phyloP scores from a whole-genome alignment of 371 early-diverging fungal species.

The Actinomucor elegans region DNA sequence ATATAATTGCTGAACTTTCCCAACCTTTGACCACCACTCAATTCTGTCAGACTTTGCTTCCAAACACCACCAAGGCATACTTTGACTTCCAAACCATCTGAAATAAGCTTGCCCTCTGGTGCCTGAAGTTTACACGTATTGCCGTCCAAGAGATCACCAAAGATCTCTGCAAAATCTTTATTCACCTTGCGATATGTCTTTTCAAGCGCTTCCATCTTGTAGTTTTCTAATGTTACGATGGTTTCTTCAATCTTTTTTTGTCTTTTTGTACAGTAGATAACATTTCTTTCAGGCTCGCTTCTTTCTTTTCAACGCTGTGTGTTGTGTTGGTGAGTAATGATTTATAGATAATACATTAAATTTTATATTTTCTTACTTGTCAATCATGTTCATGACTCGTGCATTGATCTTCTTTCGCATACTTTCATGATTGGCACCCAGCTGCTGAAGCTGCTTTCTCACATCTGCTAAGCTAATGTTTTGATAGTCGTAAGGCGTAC shows the following conservation, averaged over 20 bases:
- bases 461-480: conserved; percentile 70
- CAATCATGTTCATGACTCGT: conserved; percentile 94
- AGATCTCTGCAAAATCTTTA: conserved; percentile 94
- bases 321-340: not conserved
- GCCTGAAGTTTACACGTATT: conserved; percentile 88
- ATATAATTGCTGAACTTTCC: not conserved
- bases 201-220: conserved; percentile 87
- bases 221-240: conserved; percentile 82
- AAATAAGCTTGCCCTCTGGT: conserved; percentile 79
- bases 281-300: conserved; percentile 81
- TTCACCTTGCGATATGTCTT: conserved; percentile 92
- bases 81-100: conserved; percentile 90
- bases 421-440: conserved; percentile 72
- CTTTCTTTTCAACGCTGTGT: conserved; percentile 85
- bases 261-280: conserved; percentile 88
- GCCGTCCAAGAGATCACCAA: conserved; percentile 91
- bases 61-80: conserved; percentile 97
- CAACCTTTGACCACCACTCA: conserved; percentile 98
- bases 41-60: conserved; percentile 96
- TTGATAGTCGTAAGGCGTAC: conserved; percentile 81
- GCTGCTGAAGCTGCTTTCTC: conserved; percentile 67
- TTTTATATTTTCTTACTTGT: conserved; percentile 57
- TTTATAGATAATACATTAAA: too few species aligned
- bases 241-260: conserved; percentile 95
- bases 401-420: conserved; percentile 89